phyloP scores from a whole-genome alignment of 192 early-diverging fungal genomes.

The Backusella tarrabulga region DNA sequence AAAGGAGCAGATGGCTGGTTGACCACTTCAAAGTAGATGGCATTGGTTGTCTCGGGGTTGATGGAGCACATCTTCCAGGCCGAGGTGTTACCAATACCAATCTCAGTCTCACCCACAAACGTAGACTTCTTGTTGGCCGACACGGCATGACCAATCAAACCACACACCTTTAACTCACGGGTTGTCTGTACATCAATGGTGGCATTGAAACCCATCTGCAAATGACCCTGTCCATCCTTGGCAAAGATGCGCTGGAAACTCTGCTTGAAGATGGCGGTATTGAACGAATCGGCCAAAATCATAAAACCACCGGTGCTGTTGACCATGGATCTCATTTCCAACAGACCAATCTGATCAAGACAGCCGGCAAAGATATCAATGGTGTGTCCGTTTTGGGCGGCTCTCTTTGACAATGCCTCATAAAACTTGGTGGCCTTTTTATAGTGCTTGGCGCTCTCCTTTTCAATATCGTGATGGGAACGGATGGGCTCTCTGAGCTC shows the following conservation, averaged over 20 bases:
- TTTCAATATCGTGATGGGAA: constrained; percentile 96
- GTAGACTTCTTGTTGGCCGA: constrained; percentile 87
- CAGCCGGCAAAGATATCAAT: constrained; percentile 99
- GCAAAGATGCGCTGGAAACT: constrained; percentile 93
- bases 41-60: constrained; percentile 82
- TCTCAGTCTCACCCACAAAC: constrained; percentile 96
- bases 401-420: constrained; percentile 84
- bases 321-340: constrained; percentile 93
- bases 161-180: constrained; percentile 92
- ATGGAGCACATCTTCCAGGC: constrained; percentile 94
- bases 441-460: constrained; percentile 89
- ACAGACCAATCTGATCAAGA: constrained; percentile 93
- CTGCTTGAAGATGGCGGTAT: constrained; percentile 95
- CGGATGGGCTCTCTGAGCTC: constrained; percentile 93
- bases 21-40: constrained; percentile 96
- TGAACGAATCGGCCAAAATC: constrained; percentile 95
- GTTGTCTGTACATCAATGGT: constrained; percentile 96
- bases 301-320: constrained; percentile 90
- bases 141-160: constrained; percentile 92
- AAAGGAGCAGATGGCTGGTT: constrained; percentile 80
- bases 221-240: constrained; percentile 83
- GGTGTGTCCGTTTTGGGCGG: constrained; percentile 85
- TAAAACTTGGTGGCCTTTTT: constrained; percentile 97
- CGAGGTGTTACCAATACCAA: constrained; percentile 94
- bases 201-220: constrained; percentile 99